A percentile compares a stretch with the other conserved stretches of the same genome.
Conservation (phyloP, 768 basidiomycete genomes). For the Lactarius trivialis region DNA sequence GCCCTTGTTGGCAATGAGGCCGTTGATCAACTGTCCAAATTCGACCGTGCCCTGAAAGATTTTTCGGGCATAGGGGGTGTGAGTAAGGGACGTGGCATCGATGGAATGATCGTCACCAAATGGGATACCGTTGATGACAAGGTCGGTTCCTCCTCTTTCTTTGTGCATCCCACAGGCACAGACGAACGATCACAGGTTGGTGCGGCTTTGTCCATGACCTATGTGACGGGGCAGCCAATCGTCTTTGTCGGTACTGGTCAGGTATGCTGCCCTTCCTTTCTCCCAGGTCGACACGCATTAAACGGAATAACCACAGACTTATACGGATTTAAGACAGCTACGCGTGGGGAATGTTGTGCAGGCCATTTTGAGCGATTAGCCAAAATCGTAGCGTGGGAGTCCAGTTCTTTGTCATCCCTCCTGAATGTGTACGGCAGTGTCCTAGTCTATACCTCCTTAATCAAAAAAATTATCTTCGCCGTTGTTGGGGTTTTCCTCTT, state of each 20-base stretch:
- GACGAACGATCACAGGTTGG: constrained; percentile 62
- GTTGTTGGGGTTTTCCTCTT: no score
- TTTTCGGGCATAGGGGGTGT: constrained; percentile 67
- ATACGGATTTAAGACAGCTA: constrained; percentile 89
- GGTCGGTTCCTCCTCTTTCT: constrained; percentile 38
- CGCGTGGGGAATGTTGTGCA: constrained; percentile 90
- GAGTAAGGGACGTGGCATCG: constrained; percentile 83
- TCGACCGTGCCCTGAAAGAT: constrained; percentile 88
- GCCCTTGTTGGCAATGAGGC: constrained; percentile 98
- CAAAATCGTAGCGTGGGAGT: no score
- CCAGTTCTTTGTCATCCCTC: no score
- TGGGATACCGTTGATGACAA: constrained; percentile 99
- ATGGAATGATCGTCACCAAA: constrained; percentile 97
- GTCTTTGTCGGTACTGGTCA: constrained; percentile 97
- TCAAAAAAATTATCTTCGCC: no score
- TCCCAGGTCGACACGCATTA: not conserved
- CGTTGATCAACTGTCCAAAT: constrained; percentile 95
- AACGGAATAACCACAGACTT: constrained; percentile 53
- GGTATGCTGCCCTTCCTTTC: constrained; percentile 39
- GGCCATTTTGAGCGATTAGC: constrained; percentile 78
- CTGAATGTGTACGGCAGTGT: no score
- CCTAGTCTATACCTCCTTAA: no score
- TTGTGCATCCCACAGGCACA: not conserved
- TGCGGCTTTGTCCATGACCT: constrained; percentile 97
- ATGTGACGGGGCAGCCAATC: constrained; percentile 97